phyloP scores from a whole-genome alignment of 31 red algal genomes.

The Asparagopsis taxiformis region DNA sequence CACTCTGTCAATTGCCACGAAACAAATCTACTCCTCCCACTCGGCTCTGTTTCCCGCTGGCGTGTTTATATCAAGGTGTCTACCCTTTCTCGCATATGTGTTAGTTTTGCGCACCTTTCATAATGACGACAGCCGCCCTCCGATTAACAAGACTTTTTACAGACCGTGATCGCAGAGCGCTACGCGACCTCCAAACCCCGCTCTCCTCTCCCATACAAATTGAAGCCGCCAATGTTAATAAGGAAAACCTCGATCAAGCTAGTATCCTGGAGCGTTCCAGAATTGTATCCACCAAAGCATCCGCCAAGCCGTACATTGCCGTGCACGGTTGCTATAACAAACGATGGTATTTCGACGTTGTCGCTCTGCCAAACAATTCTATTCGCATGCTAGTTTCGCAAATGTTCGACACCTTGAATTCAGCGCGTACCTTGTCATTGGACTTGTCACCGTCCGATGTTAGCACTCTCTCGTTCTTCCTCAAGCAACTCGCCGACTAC shows the following conservation, averaged over 20 bases:
- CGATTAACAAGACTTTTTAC: too few relatives aligned
- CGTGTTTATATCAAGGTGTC: too few relatives aligned
- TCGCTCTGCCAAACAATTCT: constrained; percentile 41
- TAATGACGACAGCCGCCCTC: too few relatives aligned
- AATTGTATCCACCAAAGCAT: constrained; percentile 17
- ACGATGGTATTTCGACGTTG: constrained; percentile 60
- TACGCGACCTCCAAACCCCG: too few relatives aligned
- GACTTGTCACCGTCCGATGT: constrained; percentile 29
- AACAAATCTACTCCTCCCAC: too few relatives aligned
- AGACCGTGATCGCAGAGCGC: too few relatives aligned
- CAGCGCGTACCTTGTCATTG: constrained; percentile 9
- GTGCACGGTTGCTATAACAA: constrained; percentile 42
- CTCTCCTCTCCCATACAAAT: too few relatives aligned
- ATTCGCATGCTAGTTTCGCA: constrained; percentile 17
- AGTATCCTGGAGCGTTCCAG: constrained; percentile 37
- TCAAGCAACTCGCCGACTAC: constrained; percentile 14
- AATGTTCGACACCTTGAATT: constrained; percentile 3
- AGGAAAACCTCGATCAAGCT: constrained; percentile 4
- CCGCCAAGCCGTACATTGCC: constrained; percentile 34
- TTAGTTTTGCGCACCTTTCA: too few relatives aligned
- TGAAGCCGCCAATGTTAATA: neutral
- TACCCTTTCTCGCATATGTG: too few relatives aligned
- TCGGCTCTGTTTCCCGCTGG: too few relatives aligned
- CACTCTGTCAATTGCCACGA: too few relatives aligned
- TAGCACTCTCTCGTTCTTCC: constrained; percentile 7